Evolutionary conservation across 2,329 filamentous ascomycete species (phyloP).

Genomic region (Fusarium verrucosum): DNA sequence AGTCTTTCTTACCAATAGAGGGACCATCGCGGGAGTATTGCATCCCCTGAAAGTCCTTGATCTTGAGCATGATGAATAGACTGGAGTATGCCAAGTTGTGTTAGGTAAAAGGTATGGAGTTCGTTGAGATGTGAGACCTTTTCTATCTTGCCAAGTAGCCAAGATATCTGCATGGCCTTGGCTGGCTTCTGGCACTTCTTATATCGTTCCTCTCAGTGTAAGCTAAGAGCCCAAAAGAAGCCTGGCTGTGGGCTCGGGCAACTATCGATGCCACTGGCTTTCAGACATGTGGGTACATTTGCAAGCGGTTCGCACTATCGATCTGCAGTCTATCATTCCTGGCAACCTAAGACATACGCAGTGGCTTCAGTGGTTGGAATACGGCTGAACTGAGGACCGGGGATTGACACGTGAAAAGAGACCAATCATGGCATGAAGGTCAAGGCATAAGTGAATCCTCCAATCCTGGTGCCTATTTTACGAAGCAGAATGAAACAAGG

Average conservation of each 20-base stretch:
- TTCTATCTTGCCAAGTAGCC: neutral
- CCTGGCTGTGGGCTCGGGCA: no score
- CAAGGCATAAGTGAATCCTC: neutral
- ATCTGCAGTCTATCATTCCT: neutral
- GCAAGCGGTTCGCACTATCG: neutral
- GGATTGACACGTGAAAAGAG: neutral
- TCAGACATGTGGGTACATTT: neutral
- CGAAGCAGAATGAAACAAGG: no score
- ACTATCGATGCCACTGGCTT: neutral
- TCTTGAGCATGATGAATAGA: conserved; percentile 28
- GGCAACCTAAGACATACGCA: neutral
- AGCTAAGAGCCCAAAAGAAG: neutral
- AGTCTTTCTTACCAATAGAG: conserved; percentile 15
- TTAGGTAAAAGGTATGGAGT: neutral
- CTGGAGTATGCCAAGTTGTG: neutral
- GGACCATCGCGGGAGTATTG: conserved; percentile 36
- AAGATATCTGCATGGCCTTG: no score
- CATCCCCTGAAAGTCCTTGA: conserved; percentile 37
- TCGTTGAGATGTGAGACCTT: no score
- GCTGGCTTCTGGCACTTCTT: neutral
- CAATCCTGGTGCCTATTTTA: neutral
- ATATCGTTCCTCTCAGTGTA: neutral
- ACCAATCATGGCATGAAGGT: neutral
- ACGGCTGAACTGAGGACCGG: neutral
- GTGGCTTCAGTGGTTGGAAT: conserved; percentile 5